Base-by-base conservation (phyloP, 495 filamentous ascomycete genomes). In the Annulohypoxylon moriforme region DNA sequence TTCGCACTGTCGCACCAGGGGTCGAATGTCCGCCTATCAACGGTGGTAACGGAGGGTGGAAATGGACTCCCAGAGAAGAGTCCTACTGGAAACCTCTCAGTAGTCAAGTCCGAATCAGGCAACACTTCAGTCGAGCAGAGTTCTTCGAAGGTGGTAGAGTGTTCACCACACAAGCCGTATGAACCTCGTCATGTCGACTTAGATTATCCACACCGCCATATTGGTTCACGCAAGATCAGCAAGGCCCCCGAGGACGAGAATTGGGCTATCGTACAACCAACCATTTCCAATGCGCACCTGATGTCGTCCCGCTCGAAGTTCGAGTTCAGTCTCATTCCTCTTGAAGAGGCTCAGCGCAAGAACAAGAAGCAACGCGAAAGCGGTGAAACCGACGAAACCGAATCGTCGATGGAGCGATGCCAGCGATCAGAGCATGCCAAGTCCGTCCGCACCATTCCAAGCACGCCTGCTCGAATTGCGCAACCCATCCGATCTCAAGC, bases 321-420 rank as follows among this genome's bases (percentile, higher is more conserved):
- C 20, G 33, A 68, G 0, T 76, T 76, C 10, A 66, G 73, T 27
- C 69, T 78, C 16, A 18, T 78, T 1, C 60, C 76, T 0, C 74
- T 78, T 2, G 60, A 64, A 0, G 47, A 66, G 24, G 74, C 74
- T 0, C 74, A 68, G 52, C 22, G 44, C 1, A 50, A 50, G 44
- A 60, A 76, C 18, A 76, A 68, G 40, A 1, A 27, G 22, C 65
- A 76, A 31, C 67, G 76, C 22, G 58, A 72, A 13, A 67, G 55
- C n/a, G 71, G 76, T 0, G 68, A 69, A 24, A 68, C 13, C 2
- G 69, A 77, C 7, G 76, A 76, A 49, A 74, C 68, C 0, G 67
- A 70, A 18, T 18, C 73, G 0, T 27, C 52, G 0, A 4, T 2
- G 25, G 44, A 36, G 2, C 67, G 73, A 57, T 27, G 60, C 10